Evolutionary conservation across 768 basidiomycete species (phyloP), one percentile per base, ranked within the genome.

Genomic region (Suillus bovinus): DNA sequence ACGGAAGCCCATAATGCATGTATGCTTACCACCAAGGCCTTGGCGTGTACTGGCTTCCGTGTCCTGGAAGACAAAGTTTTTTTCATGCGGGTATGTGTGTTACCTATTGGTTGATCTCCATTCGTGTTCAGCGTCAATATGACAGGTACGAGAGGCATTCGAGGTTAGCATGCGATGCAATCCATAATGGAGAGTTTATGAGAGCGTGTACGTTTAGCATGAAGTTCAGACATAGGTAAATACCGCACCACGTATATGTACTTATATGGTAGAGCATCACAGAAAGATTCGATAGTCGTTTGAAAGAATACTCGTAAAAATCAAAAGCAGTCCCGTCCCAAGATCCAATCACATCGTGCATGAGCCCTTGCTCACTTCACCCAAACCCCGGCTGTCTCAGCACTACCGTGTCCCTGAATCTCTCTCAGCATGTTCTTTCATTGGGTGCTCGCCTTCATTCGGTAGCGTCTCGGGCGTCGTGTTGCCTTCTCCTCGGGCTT

Each of bases 31-130:
- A 79, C 84, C 36, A 89, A 87, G 66, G 86, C 81, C 24, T 72
- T 92, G 39, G 88, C 90, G 4, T 75, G 82, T 61, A 85, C 83
- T 4, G 88, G 84, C 1, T 80, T 89, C 64, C 82, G 84, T 20
- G 78, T 87, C 7, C 74, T 91, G 7, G 77, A 78, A 9, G 87
- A 91, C 61, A 76, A 80, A 5, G 69, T 66, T n/a, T 90, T 91
- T 70, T 85, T 81, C 63, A 66, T 70, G 14, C 72, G 84, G 78
- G 90, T 88, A 65, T 61, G 78, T 62, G 34, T 34, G 42, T 29
- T 39, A 5, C 36, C 24, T 38, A 20, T 24, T 16, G 16, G 17
- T 56, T 29, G 11, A 38, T 38, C 24, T 24, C 14, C 4, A 17
- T 36, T 39, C 11, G 54, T 39, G 27, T 39, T 39, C 38, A 56